Conservation (phyloP, 306 rosid genomes). For the Acmispon strigosus region DNA sequence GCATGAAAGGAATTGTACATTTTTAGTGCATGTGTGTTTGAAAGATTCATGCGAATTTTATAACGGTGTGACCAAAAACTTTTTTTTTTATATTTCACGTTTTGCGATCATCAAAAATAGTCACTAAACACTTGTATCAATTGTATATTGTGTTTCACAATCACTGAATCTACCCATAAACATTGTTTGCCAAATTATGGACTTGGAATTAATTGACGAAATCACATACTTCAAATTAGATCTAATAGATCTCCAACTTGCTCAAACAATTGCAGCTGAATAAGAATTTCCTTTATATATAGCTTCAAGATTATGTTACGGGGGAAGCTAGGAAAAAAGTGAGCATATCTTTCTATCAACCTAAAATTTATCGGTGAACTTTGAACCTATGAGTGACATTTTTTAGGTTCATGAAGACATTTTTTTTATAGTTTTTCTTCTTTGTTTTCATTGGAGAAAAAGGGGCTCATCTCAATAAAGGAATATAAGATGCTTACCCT, state of each 20-base stretch:
- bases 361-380: constrained; percentile 17
- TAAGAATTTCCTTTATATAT: constrained; percentile 1
- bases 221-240: no score
- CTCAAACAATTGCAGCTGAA: neutral
- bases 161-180: no score
- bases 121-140: no score
- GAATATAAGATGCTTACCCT: neutral
- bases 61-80: no score
- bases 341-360: neutral
- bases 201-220: no score
- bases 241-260: constrained; percentile 8
- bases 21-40: no score
- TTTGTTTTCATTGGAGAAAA: neutral
- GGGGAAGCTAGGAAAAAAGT: constrained; percentile 9
- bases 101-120: no score
- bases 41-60: no score
- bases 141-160: no score
- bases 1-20: no score
- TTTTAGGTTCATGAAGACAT: neutral
- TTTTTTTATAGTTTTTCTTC: neutral
- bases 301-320: constrained; percentile 18
- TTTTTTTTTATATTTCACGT: no score
- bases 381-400: neutral
- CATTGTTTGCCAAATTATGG: no score
- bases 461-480: neutral